Evolutionary conservation across 1,139 yeast species (phyloP).

Genomic region (Pneumocystis murina): DNA sequence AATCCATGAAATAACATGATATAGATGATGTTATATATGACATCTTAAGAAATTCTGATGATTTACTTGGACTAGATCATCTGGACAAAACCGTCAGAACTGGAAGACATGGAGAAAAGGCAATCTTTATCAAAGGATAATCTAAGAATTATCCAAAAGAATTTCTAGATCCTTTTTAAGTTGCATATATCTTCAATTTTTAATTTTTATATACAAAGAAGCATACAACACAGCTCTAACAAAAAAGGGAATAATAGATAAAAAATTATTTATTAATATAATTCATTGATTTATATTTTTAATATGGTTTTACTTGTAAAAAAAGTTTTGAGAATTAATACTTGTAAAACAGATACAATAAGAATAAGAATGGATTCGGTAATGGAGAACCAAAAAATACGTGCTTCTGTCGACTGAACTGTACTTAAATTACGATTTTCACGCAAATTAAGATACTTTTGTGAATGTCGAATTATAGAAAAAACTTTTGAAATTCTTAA

Average conservation of each 20-base stretch:
- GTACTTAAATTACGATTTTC: conserved; percentile 85
- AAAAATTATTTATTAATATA: not conserved
- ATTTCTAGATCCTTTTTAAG: not conserved
- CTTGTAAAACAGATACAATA: conserved; percentile 75
- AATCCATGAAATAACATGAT: conserved; percentile 22
- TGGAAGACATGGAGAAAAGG: conserved; percentile 12
- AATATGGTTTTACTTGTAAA: conserved; percentile 32
- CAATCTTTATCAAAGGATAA: conserved; percentile 10
- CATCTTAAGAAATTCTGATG: conserved; percentile 33
- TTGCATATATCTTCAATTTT: not conserved
- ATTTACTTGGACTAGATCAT: conserved; percentile 64
- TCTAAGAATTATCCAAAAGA: not conserved
- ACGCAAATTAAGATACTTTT: conserved; percentile 72
- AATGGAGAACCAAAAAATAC: conserved; percentile 72
- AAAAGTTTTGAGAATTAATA: conserved; percentile 68
- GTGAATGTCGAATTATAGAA: conserved; percentile 39
- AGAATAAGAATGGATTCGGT: conserved; percentile 71
- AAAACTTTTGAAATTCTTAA: conserved; percentile 53
- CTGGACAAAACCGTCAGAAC: conserved; percentile 47
- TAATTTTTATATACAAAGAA: too few species aligned
- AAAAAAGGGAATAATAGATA: not conserved
- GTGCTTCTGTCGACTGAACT: conserved; percentile 71
- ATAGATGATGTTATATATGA: conserved; percentile 34
- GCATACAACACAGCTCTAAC: too few species aligned
- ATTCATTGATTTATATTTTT: not conserved